Percentiles rank a stretch among this genome's conserved stretches.
These are phyloP conservation scores for Ophiocordyceps camponoti-saundersi DNA, from an alignment of 2,329 filamentous ascomycete species.

Conservation along the genomic window DNA sequence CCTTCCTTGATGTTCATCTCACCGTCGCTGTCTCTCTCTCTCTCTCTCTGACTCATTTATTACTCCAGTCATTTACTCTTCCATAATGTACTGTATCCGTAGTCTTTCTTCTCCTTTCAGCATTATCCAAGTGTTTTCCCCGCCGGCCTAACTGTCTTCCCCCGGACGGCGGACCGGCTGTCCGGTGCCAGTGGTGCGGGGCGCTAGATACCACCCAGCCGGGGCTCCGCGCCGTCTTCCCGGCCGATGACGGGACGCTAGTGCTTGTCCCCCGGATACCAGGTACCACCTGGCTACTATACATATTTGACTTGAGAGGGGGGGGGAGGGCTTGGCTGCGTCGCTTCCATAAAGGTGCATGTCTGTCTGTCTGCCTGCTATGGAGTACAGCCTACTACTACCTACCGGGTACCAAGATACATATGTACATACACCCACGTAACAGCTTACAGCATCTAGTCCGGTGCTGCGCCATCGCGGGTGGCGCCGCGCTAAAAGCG, in stretches of 20 bases:
- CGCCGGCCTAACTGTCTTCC: background rate
- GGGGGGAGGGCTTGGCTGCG: background rate
- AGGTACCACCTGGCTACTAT: too few relatives aligned
- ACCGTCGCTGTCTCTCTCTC: background rate
- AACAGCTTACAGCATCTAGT: too few relatives aligned
- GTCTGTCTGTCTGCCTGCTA: too few relatives aligned
- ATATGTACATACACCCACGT: too few relatives aligned
- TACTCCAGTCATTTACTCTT: too few relatives aligned
- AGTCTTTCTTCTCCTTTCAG: background rate
- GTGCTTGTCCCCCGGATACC: background rate
- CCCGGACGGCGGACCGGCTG: background rate
- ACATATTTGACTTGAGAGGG: too few relatives aligned
- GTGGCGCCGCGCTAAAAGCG: conserved; percentile 1
- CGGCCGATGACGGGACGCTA: background rate
- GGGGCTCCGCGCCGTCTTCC: background rate
- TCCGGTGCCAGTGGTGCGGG: background rate
- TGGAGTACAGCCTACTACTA: too few relatives aligned
- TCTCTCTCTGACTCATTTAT: background rate
- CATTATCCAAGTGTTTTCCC: too few relatives aligned
- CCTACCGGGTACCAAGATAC: too few relatives aligned
- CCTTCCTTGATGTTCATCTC: background rate
- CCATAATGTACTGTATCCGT: too few relatives aligned
- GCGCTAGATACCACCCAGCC: background rate
- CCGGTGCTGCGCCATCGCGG: background rate
- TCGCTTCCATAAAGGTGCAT: too few relatives aligned